Base-by-base conservation (phyloP, 2,329 filamentous ascomycete species). In the Diaporthe destruens region DNA sequence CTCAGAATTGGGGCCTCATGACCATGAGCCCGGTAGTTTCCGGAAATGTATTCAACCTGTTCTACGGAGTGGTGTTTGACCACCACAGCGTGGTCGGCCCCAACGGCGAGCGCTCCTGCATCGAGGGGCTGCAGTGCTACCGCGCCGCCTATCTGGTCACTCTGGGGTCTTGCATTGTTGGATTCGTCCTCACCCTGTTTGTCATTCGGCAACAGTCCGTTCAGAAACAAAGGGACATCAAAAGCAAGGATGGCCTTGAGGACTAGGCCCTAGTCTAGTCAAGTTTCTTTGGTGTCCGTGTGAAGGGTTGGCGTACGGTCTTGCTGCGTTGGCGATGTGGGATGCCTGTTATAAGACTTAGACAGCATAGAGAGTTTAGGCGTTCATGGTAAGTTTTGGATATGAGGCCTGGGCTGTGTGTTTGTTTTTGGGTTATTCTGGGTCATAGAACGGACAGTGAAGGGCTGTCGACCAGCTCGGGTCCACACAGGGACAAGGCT, bases 1-100 rank as follows among this genome's bases (percentile, higher is more conserved):
- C 93, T 71, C 94, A 98, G 80, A 99, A 98, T 79, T 99, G 96
- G 96, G 96, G 96, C 18, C 92, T 93, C 77, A 97, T 99, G 91
- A 98, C 94, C 0, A 85, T 98, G 61, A 92, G 94, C 3, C 95
- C 96, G 0, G 94, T 98, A 3, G 82, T 98, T 36, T 95, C 92
- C 11, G 95, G 94, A 65, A 97, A 98, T 77, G 82, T 98, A 29
- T 98, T 97, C 87, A 99, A 98, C 80, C 84, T 98, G 1, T 90
- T 96, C 72, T 99, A 98, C 80, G 96, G 96, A 63, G 84, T 81
- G 20, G 91, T 98, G 0, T 97, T 94, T 77, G 96, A 99, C 80
- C 84, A 85, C 11, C 95, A 98, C 81, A 95, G 92, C 29, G 83
- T 91, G 44, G 84, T 94, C 12, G 87, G 89, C 25, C 86, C 88